Base-by-base conservation (phyloP, 2,329 filamentous ascomycete genomes). In the Aspergillus pseudotamarii region DNA sequence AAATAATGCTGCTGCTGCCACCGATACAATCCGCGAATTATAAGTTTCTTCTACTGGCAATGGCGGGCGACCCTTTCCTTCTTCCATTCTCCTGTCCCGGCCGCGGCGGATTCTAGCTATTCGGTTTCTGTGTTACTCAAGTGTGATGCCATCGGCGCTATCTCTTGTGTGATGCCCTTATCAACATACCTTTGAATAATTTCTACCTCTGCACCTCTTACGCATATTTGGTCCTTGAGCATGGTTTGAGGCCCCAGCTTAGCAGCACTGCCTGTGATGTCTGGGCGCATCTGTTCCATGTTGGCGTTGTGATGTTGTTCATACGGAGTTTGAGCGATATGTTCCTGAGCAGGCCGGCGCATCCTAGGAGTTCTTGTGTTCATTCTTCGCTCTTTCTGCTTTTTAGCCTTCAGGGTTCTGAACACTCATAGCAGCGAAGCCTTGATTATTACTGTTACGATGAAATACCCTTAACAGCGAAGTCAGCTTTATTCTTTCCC, bases 1-100 rank as follows among this genome's bases (percentile, higher is more conserved):
- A 72, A 79, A 78, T 38, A 79, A 79, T 14, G 75, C 79, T 46
- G 77, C 76, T 46, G 75, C 77, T 23, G 72, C 73, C 19, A 73
- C 74, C 38, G 68, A 71, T 28, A 67, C 69, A n/a, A 66, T 78
- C 10, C 71, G 64, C 14, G 77, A 78, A 60, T 57, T 79, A 64
- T 78, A 67, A 76, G 34, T 28, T 26, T 26, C 51, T 60, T 50
- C 32, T 19, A 46, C 10, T 36, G 32, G 45, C 32, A 36, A 41
- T 30, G 11, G 23, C 55, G 55, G 19, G 23, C 19, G 45, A 58
- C 12, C 12, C 36, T 34, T 30, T 59, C 32, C 8, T 32, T 32
- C 6, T 30, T n/a, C 12, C 50, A 8, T 11, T 28, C 30, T 26
- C 50, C 26, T 38, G 32, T n/a, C 32, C 16, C n/a, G 51, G 32